Percentiles rank a stretch among this genome's conserved stretches.
phyloP scores from a whole-genome alignment of 1,139 yeast species.

The Groenewaldozyma sp. region DNA sequence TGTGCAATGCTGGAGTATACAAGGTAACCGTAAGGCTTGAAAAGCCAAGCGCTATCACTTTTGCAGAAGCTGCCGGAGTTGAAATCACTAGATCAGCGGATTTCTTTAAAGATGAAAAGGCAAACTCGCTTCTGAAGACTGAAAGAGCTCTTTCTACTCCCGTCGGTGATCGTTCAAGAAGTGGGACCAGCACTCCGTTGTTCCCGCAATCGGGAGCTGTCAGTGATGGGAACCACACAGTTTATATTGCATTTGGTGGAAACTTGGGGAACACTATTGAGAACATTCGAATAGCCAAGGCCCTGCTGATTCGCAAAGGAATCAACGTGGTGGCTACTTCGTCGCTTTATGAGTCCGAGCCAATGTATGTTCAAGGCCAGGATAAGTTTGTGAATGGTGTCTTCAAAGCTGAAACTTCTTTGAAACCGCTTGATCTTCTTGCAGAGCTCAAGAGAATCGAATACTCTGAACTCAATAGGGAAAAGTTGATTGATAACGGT shows the following conservation, averaged over 20 bases:
- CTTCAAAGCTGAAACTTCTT: constrained; percentile 45
- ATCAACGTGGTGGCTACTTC: constrained; percentile 55
- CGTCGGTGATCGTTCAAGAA: not conserved
- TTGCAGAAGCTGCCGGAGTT: constrained; percentile 87
- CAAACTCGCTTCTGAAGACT: not conserved
- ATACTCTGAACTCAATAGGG: constrained; percentile 58
- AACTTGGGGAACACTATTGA: constrained; percentile 64
- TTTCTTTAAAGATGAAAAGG: constrained; percentile 25
- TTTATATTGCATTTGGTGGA: constrained; percentile 81
- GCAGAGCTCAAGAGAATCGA: constrained; percentile 63
- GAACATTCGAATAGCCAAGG: constrained; percentile 53
- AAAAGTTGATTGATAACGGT: constrained; percentile 76
- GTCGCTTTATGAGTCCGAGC: constrained; percentile 75
- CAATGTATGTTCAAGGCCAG: constrained; percentile 85
- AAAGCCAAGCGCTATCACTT: constrained; percentile 82
- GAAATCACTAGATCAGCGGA: constrained; percentile 44
- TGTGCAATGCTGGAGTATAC: constrained; percentile 36
- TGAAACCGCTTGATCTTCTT: constrained; percentile 58
- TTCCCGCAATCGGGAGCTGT: constrained; percentile 19
- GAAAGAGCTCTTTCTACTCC: not conserved
- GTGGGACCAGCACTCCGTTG: constrained; percentile 7
- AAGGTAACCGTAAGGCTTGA: constrained; percentile 54
- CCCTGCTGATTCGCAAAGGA: constrained; percentile 36
- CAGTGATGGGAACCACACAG: constrained; percentile 37
- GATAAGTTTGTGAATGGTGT: constrained; percentile 80